These are phyloP conservation scores for Anthracocystis setariae DNA, from an alignment of 1,284 basidiomycete species.

Conservation along the genomic window DNA sequence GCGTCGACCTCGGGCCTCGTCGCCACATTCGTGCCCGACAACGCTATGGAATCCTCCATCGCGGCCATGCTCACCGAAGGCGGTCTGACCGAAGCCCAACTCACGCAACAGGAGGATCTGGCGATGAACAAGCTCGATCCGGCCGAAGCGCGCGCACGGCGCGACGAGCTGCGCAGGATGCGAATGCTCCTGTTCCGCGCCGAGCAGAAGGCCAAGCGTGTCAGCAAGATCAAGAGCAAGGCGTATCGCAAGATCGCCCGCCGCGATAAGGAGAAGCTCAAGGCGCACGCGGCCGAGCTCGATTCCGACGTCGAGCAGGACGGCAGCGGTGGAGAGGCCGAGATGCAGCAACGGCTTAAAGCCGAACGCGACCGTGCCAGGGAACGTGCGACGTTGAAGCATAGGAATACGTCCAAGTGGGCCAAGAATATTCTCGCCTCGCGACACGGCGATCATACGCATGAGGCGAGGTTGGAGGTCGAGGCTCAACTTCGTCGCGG, in stretches of 20 bases:
- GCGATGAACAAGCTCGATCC: constrained; percentile 81
- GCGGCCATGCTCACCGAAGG: constrained; percentile 65
- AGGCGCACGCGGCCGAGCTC: constrained; percentile 70
- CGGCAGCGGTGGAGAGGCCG: constrained; percentile 70
- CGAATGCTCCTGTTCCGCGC: constrained; percentile 94
- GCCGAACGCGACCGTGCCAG: constrained; percentile 74
- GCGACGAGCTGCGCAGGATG: constrained; percentile 84
- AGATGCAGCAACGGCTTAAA: constrained; percentile 73
- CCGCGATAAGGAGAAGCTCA: constrained; percentile 75
- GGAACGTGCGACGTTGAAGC: constrained; percentile 65
- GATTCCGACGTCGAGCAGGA: constrained; percentile 68
- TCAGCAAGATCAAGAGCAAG: constrained; percentile 96
- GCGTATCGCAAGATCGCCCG: constrained; percentile 86
- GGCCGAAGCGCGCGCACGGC: constrained; percentile 83
- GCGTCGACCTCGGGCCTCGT: constrained; percentile 77
- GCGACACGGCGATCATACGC: constrained; percentile 43
- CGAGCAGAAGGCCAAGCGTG: constrained; percentile 87
- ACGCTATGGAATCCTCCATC: constrained; percentile 59
- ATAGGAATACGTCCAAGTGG: constrained; percentile 68
- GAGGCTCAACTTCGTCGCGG: constrained; percentile 58
- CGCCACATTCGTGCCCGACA: constrained; percentile 72
- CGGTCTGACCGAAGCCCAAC: constrained; percentile 74
- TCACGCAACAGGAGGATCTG: constrained; percentile 80
- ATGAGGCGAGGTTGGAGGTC: constrained; percentile 58
- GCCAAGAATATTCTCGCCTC: constrained; percentile 49